Evolutionary conservation across 2,329 filamentous ascomycete genomes (phyloP), one percentile per base, ranked within the genome.

Genomic region (Tympanopsis confertula): DNA sequence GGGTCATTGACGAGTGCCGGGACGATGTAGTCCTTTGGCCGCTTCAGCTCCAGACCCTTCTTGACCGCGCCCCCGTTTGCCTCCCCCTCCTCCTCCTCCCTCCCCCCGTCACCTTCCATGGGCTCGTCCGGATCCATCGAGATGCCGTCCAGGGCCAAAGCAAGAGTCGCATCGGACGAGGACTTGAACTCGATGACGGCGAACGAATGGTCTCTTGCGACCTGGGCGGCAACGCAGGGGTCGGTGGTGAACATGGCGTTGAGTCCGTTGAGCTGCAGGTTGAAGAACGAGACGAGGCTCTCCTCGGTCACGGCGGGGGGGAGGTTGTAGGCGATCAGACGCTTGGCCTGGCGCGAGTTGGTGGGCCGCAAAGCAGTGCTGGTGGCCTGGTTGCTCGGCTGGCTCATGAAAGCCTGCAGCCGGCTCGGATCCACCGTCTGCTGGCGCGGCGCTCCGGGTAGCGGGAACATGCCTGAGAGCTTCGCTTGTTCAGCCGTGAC

Each of bases 401-500:
- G 87, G 57, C 85, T 88, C 77, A 95, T 93, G 58, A 98, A 94
- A 17, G 89, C 87, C 57, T 95, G 87, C 35, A 98, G 71, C 58
- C 89, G 89, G 50, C 78, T 85, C 13, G 89, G 88, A 49, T 98
- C 91, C 81, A 96, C 91, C 22, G 86, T 82, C 53, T 95, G 88
- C 58, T 94, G 87, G 48, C 91, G 79, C 39, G 91, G 91, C 43
- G 91, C 91, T 46, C 91, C 91, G 3, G 91, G 91, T 35, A 99
- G 76, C 42, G 93, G 88, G 66, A 98, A 99, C 91, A 98, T 95
- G 66, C 89, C 82, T 13, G 93, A 98, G 33, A 98, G 72, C 68
- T 99, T 99, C 37, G 91, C 93, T 59, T 98, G 93, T 61, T 98
- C 93, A 17, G 91, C 87, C 2, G 91, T 95, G 46, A 99, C 89